A percentile compares a stretch with the other conserved stretches of the same genome.
Conservation (phyloP, 1,139 yeast species). For the Diutina neorugosa region DNA sequence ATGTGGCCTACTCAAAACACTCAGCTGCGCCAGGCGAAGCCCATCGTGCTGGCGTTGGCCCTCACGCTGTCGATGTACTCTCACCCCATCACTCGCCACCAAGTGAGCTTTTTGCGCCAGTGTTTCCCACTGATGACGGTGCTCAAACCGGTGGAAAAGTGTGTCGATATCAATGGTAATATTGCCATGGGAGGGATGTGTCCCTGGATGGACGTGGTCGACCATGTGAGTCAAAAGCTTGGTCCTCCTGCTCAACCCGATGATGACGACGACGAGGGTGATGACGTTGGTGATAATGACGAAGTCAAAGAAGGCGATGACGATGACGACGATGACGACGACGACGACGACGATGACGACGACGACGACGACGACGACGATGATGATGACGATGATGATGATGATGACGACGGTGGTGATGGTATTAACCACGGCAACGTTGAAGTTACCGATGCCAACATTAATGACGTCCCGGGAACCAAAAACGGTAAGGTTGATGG, state of each 20-base stretch:
- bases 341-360: background rate
- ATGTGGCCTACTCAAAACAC: conserved; percentile 15
- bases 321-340: conserved; percentile 2
- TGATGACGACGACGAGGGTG: conserved; percentile 13
- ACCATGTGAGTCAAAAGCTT: conserved; percentile 15
- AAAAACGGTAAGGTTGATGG: background rate
- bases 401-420: background rate
- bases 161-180: conserved; percentile 20
- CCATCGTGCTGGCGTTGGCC: conserved; percentile 18
- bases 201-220: conserved; percentile 20
- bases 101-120: conserved; percentile 14
- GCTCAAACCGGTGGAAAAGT: conserved; percentile 20
- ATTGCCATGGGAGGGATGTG: conserved; percentile 24
- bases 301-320: background rate
- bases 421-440: background rate
- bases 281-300: conserved; percentile 6
- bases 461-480: background rate
- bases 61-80: conserved; percentile 19
- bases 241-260: conserved; percentile 15
- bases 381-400: background rate
- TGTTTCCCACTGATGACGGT: conserved; percentile 18
- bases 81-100: conserved; percentile 19
- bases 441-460: background rate
- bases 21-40: conserved; percentile 11
- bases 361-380: background rate